phyloP scores from a whole-genome alignment of 805 yeast species.

The Helenozyma rhizophorensis region DNA sequence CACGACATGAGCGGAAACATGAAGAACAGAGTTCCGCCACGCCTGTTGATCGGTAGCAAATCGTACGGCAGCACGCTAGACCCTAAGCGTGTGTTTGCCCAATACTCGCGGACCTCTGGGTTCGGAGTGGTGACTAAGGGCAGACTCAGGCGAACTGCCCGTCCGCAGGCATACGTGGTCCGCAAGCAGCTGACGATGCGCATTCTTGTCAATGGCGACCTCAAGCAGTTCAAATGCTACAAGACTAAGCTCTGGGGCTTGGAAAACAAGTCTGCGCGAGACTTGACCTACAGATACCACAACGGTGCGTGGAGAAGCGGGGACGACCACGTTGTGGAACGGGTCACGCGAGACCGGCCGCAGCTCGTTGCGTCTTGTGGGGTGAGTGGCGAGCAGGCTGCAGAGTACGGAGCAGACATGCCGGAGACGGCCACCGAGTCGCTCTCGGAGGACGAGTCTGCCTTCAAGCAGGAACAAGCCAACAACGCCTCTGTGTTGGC shows the following conservation, averaged over 20 bases:
- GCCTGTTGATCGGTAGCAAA: slow-evolving; percentile 24
- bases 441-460: too few species aligned
- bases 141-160: slow-evolving; percentile 51
- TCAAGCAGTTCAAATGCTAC: slow-evolving; percentile 53
- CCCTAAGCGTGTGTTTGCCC: slow-evolving; percentile 18
- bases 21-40: slow-evolving; percentile 30
- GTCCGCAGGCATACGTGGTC: slow-evolving; percentile 40
- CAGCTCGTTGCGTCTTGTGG: slow-evolving; percentile 17
- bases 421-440: not conserved
- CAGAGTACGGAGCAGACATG: slow-evolving; percentile 22
- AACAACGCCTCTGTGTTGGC: slow-evolving; percentile 45
- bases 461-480: slow-evolving; percentile 14
- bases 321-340: slow-evolving; percentile 73
- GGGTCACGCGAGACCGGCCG: slow-evolving; percentile 18
- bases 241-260: slow-evolving; percentile 91
- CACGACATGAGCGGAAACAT: slow-evolving; percentile 30
- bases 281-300: slow-evolving; percentile 57
- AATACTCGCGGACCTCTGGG: slow-evolving; percentile 29
- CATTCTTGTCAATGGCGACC: slow-evolving; percentile 51
- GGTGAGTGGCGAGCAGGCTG: slow-evolving; percentile 21
- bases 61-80: slow-evolving; percentile 38
- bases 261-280: slow-evolving; percentile 56
- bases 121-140: slow-evolving; percentile 49
- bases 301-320: slow-evolving; percentile 79
- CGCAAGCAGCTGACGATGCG: slow-evolving; percentile 59